Base-by-base conservation (phyloP, 306 rosid species). In the Prunus mira region DNA sequence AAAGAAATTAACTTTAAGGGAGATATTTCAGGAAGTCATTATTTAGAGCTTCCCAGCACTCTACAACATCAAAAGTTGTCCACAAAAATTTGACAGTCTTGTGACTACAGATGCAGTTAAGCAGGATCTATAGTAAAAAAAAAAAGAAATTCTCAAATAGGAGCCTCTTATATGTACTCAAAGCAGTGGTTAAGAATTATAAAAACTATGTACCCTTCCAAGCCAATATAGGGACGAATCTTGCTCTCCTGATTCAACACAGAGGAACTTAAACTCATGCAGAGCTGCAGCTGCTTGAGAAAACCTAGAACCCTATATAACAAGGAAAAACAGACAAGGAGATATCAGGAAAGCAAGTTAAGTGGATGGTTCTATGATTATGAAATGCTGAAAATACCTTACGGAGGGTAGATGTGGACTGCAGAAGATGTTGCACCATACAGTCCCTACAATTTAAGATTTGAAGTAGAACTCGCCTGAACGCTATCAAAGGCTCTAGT, bases 271-370 rank as follows among this genome's bases (percentile, higher is more conserved):
- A 74, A 90, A 88, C 89, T 94, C 93, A 45, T 94, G 97, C 88
- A 94, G 82, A 67, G 93, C 91, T 41, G 91, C 91, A 70, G 98
- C 97, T 43, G 97, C 96, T 82, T 90, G 96, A 86, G 98, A 91
- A 82, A 86, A 91, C 82, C 98, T 90, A 73, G 85, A 87, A 49
- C 97, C 96, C 98, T 94, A 86, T 61, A 70, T 80, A 83, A 85
- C 67, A 75, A 67, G 74, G 52, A 58, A 22, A 58, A 75, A 69
- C 49, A 78, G 49, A 28, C 12, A 11, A 52, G 27, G 69, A 66
- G 56, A 71, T 75, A 32, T 32, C 56, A 85, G 81, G 68, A 78
- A 80, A 52, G 52, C 66, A 46, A 47, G 71, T 71, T 71, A 65
- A 75, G 51, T 62, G 57, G 69, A 50, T 73, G 66, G 24, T 75